These are phyloP conservation scores for Ustilago bromivora DNA, from an alignment of 1,284 basidiomycete genomes.

Conservation along the genomic window DNA sequence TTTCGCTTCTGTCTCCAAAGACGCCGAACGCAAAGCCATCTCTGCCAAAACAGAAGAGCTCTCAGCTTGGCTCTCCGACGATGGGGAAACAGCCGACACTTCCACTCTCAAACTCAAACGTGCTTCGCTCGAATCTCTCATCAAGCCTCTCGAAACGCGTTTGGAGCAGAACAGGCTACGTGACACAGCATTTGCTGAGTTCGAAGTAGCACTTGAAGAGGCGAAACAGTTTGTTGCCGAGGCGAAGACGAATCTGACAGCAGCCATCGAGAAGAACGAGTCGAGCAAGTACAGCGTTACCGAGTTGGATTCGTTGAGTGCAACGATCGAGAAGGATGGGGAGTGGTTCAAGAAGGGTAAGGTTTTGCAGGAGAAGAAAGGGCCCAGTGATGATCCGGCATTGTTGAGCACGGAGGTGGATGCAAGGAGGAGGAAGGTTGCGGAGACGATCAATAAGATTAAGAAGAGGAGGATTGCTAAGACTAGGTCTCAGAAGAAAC, in stretches of 20 bases:
- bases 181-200: slow-evolving; percentile 75
- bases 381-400: slow-evolving; percentile 63
- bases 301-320: slow-evolving; percentile 64
- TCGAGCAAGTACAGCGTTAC: slow-evolving; percentile 65
- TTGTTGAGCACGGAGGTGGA: slow-evolving; percentile 64
- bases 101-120: slow-evolving; percentile 54
- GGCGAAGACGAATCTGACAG: slow-evolving; percentile 76
- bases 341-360: slow-evolving; percentile 67
- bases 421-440: slow-evolving; percentile 61
- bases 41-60: slow-evolving; percentile 78
- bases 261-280: slow-evolving; percentile 73
- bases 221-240: slow-evolving; percentile 83
- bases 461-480: slow-evolving; percentile 63
- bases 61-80: slow-evolving; percentile 84
- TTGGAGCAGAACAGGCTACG: slow-evolving; percentile 84
- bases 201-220: slow-evolving; percentile 76
- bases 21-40: slow-evolving; percentile 79
- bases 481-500: slow-evolving; percentile 61
- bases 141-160: slow-evolving; percentile 84
- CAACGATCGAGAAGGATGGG: slow-evolving; percentile 57
- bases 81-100: slow-evolving; percentile 82
- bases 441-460: slow-evolving; percentile 62
- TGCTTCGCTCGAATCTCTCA: slow-evolving; percentile 82
- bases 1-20: slow-evolving; percentile 82
- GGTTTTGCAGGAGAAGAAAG: slow-evolving; percentile 54